Conservation (phyloP, 768 basidiomycete species). For the Lyophyllum atratum region DNA sequence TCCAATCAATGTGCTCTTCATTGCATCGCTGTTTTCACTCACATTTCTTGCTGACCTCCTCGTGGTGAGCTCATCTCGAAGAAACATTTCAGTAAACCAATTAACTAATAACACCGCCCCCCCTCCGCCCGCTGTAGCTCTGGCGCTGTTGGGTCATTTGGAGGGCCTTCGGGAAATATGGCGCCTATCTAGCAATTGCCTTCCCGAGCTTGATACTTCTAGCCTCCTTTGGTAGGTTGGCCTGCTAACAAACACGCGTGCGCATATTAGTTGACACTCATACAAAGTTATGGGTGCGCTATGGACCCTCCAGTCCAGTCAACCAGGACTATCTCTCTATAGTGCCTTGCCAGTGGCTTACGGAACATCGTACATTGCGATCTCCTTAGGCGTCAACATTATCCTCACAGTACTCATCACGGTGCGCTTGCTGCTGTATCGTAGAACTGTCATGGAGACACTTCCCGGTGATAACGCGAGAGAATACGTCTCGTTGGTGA, state of each 20-base stretch:
- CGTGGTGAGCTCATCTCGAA: conserved; percentile 31
- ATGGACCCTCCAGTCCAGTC: conserved; percentile 44
- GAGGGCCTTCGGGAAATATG: conserved; percentile 31
- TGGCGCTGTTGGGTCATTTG: conserved; percentile 53
- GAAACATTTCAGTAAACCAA: not conserved
- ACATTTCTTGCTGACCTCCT: conserved; percentile 43
- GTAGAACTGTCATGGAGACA: conserved; percentile 25
- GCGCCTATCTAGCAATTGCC: conserved; percentile 32
- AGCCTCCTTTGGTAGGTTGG: conserved; percentile 40
- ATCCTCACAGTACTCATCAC: conserved; percentile 41
- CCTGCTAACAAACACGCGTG: not conserved
- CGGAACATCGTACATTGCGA: conserved; percentile 39
- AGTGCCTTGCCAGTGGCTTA: conserved; percentile 33
- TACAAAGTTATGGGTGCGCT: conserved; percentile 40
- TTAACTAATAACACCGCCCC: not conserved
- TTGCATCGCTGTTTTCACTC: conserved; percentile 36
- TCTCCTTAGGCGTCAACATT: conserved; percentile 43
- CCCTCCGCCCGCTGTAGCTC: conserved; percentile 26
- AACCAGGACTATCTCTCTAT: conserved; percentile 42
- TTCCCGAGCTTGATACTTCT: conserved; percentile 40
- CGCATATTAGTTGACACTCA: not conserved
- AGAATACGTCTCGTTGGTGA: conserved; percentile 36
- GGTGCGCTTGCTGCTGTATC: conserved; percentile 33
- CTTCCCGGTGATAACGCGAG: conserved; percentile 35
- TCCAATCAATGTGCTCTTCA: conserved; percentile 38